Percentiles rank a stretch among this genome's conserved stretches.
Conservation (phyloP, 345 rosid genomes). For the Populus davidiana region DNA sequence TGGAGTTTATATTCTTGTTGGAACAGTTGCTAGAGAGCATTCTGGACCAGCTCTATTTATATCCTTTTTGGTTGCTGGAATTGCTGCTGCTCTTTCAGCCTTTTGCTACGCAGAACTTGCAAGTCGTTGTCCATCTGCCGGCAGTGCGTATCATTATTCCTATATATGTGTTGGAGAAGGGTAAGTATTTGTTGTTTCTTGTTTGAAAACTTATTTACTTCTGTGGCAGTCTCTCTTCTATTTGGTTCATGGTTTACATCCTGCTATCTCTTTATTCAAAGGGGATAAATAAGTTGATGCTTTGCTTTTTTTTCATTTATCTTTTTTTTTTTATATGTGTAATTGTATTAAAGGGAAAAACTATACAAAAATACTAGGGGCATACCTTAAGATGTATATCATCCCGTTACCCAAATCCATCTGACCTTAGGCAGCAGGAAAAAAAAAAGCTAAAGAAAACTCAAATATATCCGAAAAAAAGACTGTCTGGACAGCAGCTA, state of each 20-base stretch:
- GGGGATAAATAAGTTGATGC: neutral
- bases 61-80: constrained; percentile 86
- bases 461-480: no score
- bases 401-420: no score
- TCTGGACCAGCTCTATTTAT: constrained; percentile 91
- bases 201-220: neutral
- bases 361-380: no score
- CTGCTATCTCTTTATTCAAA: neutral
- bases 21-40: constrained; percentile 98
- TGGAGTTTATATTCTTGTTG: constrained; percentile 93
- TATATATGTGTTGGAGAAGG: constrained; percentile 95
- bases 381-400: no score
- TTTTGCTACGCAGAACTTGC: constrained; percentile 98
- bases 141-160: constrained; percentile 98
- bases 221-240: neutral
- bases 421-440: no score
- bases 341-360: no score
- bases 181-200: constrained; percentile 27
- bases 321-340: no score
- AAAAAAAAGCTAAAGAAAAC: no score
- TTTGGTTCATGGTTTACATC: neutral
- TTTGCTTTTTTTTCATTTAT: neutral
- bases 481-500: no score
- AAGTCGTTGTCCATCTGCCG: constrained; percentile 95
- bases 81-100: constrained; percentile 94